Percentiles rank a stretch among this genome's conserved stretches.
phyloP scores from a whole-genome alignment of 148 eudicot species.

The Camellia lanceoleosa region DNA sequence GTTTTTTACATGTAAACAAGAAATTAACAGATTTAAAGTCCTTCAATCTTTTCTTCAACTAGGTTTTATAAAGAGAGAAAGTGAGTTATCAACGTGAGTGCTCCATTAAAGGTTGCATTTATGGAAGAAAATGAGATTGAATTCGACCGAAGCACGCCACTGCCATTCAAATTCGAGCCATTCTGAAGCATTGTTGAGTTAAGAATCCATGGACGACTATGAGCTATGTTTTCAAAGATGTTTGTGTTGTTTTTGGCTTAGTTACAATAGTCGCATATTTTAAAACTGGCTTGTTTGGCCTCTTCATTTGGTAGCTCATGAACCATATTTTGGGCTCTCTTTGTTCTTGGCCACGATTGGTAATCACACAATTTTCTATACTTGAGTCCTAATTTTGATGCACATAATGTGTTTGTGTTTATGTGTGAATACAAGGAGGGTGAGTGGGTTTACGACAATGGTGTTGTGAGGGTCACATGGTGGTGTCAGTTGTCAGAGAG shows the following conservation, averaged over 20 bases:
- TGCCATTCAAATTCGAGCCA: conserved; percentile 40
- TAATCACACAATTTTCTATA: not conserved
- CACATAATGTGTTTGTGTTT: no score
- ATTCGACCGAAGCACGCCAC: conserved; percentile 33
- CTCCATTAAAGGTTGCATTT: conserved; percentile 18
- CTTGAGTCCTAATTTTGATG: not conserved
- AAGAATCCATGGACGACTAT: conserved; percentile 42
- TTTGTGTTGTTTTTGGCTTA: conserved; percentile 26
- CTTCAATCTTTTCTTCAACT: no score
- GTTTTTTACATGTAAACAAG: conserved; percentile 19
- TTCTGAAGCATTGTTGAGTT: conserved; percentile 51
- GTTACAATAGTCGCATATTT: conserved; percentile 15
- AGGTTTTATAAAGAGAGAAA: not conserved
- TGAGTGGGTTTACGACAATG: no score
- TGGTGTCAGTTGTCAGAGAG: no score
- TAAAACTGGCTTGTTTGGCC: conserved; percentile 32
- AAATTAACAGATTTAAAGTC: conserved; percentile 16
- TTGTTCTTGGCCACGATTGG: conserved; percentile 39
- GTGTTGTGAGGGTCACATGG: no score
- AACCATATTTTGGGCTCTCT: conserved; percentile 35
- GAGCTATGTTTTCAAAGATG: conserved; percentile 35
- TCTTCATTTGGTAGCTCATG: conserved; percentile 32
- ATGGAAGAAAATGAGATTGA: conserved; percentile 20
- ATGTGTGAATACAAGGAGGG: not conserved
- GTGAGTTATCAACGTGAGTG: conserved; percentile 16